These are phyloP conservation scores for Quercus bicolor DNA, from an alignment of 306 rosid genomes.

Conservation along the genomic window DNA sequence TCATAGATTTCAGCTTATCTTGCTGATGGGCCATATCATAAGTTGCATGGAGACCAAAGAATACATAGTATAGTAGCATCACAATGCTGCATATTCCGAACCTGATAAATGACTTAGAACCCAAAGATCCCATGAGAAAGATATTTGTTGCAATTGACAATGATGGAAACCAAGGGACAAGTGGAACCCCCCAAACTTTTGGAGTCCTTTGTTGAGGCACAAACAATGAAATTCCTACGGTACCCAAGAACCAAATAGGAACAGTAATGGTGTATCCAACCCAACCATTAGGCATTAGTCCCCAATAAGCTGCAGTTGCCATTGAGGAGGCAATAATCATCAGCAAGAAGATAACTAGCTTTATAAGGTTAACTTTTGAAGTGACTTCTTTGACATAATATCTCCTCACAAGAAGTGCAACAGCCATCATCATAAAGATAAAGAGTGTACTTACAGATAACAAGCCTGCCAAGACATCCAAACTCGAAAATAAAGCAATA, in stretches of 20 bases:
- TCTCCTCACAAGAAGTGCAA: slow-evolving; percentile 75
- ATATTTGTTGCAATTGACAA: slow-evolving; percentile 65
- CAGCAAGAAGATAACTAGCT: slow-evolving; percentile 46
- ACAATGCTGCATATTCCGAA: slow-evolving; percentile 60
- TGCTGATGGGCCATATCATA: slow-evolving; percentile 70
- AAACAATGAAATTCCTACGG: slow-evolving; percentile 47
- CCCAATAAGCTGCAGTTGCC: slow-evolving; percentile 70
- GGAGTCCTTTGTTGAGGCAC: slow-evolving; percentile 60
- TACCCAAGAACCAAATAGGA: slow-evolving; percentile 67
- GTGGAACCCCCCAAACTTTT: slow-evolving; percentile 80
- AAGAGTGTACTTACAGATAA: slow-evolving; percentile 73
- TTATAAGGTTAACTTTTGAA: slow-evolving; percentile 32
- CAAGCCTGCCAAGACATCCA: slow-evolving; percentile 52
- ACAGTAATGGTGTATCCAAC: slow-evolving; percentile 48
- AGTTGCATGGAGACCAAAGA: slow-evolving; percentile 79
- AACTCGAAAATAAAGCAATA: slow-evolving; percentile 65
- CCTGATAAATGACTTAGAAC: slow-evolving; percentile 45
- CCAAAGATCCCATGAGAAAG: slow-evolving; percentile 75
- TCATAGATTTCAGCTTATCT: slow-evolving; percentile 22
- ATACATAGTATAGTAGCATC: slow-evolving; percentile 60
- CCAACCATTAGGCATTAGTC: slow-evolving; percentile 54
- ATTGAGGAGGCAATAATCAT: slow-evolving; percentile 65
- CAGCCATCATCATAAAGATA: slow-evolving; percentile 65
- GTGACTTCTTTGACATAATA: slow-evolving; percentile 66
- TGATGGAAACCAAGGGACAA: slow-evolving; percentile 84